These are phyloP conservation scores for Daldinia caldariorum DNA, from an alignment of 495 filamentous ascomycete species.

Conservation along the genomic window DNA sequence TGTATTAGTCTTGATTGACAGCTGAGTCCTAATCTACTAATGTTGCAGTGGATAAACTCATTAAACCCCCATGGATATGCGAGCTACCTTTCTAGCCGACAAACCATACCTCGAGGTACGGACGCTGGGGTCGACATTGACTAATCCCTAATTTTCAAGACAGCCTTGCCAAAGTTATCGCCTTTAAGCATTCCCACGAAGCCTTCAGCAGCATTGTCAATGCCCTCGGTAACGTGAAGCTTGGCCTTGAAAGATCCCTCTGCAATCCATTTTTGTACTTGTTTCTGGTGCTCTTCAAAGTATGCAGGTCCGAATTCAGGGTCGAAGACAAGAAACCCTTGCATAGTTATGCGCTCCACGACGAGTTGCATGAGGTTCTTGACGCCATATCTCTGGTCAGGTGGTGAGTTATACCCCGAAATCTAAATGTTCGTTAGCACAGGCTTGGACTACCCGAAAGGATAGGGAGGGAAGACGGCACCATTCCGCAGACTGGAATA, in stretches of 20 bases:
- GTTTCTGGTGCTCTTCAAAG: conserved; percentile 79
- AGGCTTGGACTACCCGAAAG: not conserved
- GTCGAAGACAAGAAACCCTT: conserved; percentile 80
- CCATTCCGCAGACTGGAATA: conserved; percentile 67
- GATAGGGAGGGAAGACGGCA: conserved; percentile 33
- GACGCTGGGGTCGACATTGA: not conserved
- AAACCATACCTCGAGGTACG: not conserved
- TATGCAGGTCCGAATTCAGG: conserved; percentile 75
- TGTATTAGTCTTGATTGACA: too few relatives aligned
- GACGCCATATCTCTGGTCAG: conserved; percentile 70
- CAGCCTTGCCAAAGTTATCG: conserved; percentile 92
- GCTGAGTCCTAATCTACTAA: too few relatives aligned
- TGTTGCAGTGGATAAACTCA: too few relatives aligned
- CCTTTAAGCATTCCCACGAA: conserved; percentile 88
- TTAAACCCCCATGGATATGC: too few relatives aligned
- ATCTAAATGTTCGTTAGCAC: conserved; percentile 53
- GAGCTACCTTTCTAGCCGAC: too few relatives aligned
- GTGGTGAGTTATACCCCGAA: conserved; percentile 77
- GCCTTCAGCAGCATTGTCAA: conserved; percentile 83
- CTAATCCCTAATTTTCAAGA: conserved; percentile 70
- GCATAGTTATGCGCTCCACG: conserved; percentile 60
- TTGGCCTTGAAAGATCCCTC: conserved; percentile 83
- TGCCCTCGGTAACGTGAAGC: conserved; percentile 75
- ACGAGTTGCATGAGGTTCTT: conserved; percentile 68
- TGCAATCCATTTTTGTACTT: conserved; percentile 82